Base-by-base conservation (phyloP, 1,139 yeast species). In the Blastobotrys illinoisensis region DNA sequence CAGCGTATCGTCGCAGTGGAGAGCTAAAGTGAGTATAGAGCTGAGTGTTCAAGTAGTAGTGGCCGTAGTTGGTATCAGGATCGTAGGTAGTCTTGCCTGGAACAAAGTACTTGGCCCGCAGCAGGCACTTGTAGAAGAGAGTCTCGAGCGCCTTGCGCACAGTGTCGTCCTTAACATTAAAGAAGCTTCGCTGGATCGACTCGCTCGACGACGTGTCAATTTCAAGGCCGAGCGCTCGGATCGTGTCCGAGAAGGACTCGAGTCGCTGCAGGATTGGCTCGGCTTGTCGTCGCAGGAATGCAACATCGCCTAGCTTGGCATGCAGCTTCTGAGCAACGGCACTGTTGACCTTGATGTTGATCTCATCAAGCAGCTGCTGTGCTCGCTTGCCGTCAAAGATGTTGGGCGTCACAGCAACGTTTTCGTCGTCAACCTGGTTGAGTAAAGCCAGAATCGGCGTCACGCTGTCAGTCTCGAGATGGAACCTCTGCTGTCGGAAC, bases 21-120 rank as follows among this genome's bases (percentile, higher is more conserved):
- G 96, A 82, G n/a, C 88, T 86, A 74, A 91, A 91, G 71, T 93
- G 98, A 0, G 98, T 88, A 70, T 88, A 93, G 49, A 89, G 75
- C 43, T 97, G 96, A 59, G 87, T 71, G 63, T 89, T 89, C 67
- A 85, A 81, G 66, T 88, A 82, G 71, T 86, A 91, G 67, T 93
- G 97, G 13, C 68, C 66, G 67, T 80, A 82, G 59, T 80, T 81
- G 6, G 32, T 9, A 61, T 88, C 95, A 5, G 90, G 83, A 62
- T 89, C 96, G 36, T 44, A 32, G 19, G 28, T 21, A 5, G 50
- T 51, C 67, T 85, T 86, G 20, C 96, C 97, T 9, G 97, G 96
- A 66, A 90, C 82, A 60, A 83, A 86, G 68, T 93, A 93, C 67
- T 83, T 87, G 36, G 96, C 95, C 64, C 95, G 80, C 14, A 86